phyloP scores from a whole-genome alignment of 768 basidiomycete genomes.

The Panaeolus cyanescens region DNA sequence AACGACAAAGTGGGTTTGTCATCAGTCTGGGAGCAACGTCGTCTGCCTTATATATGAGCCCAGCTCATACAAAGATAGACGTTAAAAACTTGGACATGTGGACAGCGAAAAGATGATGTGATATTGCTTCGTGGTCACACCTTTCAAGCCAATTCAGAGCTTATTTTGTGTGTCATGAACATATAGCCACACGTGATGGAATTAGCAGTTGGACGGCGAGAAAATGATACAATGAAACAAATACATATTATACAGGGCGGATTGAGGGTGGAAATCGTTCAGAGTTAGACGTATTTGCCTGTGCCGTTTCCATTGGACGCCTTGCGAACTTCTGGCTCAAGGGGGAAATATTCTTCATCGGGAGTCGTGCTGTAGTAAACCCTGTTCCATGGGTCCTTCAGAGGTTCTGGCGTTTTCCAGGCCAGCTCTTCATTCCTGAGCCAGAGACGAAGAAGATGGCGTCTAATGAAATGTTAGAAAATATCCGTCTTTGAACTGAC shows the following conservation, averaged over 20 bases:
- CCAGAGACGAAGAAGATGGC: constrained; percentile 37
- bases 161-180: not conserved
- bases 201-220: not conserved
- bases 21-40: not conserved
- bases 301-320: constrained; percentile 5
- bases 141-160: not conserved
- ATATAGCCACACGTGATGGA: not conserved
- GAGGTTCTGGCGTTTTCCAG: constrained; percentile 32
- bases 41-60: not conserved
- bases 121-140: not conserved
- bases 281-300: not conserved
- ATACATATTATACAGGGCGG: not conserved
- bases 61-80: not conserved
- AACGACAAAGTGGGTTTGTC: constrained; percentile 1
- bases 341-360: constrained; percentile 36
- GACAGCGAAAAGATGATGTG: not conserved
- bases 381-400: constrained; percentile 28
- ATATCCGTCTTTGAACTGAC: not conserved
- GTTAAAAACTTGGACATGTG: not conserved
- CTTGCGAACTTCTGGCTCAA: constrained; percentile 34
- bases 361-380: constrained; percentile 31
- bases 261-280: not conserved
- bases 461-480: constrained; percentile 18
- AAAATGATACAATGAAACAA: not conserved
- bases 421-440: constrained; percentile 36